Evolutionary conservation across 257 asterid species (phyloP).

Genomic region (Marsdenia floribunda): DNA sequence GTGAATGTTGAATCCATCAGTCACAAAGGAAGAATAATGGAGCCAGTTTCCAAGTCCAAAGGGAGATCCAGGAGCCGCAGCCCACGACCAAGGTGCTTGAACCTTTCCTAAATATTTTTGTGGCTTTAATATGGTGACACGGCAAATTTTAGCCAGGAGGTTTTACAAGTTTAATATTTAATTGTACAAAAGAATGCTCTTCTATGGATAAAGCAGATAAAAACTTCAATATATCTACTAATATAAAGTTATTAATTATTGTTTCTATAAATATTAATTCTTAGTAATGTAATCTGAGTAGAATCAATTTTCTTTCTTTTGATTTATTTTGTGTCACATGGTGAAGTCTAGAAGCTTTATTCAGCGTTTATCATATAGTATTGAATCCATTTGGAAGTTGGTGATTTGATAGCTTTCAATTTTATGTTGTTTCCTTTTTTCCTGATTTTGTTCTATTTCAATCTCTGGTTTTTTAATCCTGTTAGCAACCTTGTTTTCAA

Average conservation of each 20-base stretch:
- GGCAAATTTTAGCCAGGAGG: neutral
- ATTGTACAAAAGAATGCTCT: too few species aligned
- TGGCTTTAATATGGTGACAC: neutral
- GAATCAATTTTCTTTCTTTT: neutral
- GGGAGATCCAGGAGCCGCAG: constrained; percentile 87
- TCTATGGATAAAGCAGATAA: neutral
- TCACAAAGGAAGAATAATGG: constrained; percentile 74
- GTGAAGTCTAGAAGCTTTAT: neutral
- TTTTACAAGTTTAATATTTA: neutral
- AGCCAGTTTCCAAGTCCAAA: constrained; percentile 58
- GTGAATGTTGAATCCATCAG: constrained; percentile 23
- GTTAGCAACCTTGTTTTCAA: neutral
- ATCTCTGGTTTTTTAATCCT: neutral
- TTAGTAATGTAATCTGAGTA: neutral
- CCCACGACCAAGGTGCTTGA: constrained; percentile 71
- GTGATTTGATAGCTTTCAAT: neutral
- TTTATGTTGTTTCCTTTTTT: too few species aligned
- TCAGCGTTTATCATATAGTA: neutral
- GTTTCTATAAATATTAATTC: neutral
- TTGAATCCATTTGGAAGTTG: neutral
- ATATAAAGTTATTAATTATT: neutral
- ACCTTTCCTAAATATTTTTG: neutral
- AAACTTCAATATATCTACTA: neutral
- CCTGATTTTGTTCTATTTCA: too few species aligned
- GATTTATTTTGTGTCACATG: neutral